phyloP scores from a whole-genome alignment of 2,329 filamentous ascomycete genomes.

The Arthroderma sp. region DNA sequence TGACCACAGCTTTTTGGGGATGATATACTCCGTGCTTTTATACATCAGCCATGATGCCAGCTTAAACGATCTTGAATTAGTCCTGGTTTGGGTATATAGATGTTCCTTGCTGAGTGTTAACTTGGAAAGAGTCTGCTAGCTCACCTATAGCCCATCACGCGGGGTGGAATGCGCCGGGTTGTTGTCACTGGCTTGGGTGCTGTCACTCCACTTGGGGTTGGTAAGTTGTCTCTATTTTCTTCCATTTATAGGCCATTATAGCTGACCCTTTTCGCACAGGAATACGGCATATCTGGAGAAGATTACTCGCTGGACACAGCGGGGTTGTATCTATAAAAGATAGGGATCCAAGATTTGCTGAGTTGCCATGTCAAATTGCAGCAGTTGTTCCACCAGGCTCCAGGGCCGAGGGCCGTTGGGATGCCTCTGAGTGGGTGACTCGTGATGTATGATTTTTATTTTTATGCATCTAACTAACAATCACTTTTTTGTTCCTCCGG shows the following conservation, averaged over 20 bases:
- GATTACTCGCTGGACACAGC: slow-evolving; percentile 65
- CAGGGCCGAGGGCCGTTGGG: slow-evolving; percentile 34
- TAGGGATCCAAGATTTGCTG: slow-evolving; percentile 52
- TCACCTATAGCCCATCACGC: not conserved
- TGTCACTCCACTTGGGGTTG: slow-evolving; percentile 72
- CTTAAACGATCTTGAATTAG: not conserved
- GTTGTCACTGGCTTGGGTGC: slow-evolving; percentile 75
- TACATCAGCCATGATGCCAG: not conserved
- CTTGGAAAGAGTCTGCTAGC: not conserved
- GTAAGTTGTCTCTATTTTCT: slow-evolving; percentile 27
- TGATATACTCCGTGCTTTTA: not conserved
- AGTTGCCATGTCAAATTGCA: slow-evolving; percentile 73
- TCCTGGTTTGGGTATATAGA: not conserved
- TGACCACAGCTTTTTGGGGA: too few species aligned
- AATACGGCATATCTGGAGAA: slow-evolving; percentile 63
- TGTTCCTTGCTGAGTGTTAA: not conserved
- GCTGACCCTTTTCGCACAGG: slow-evolving; percentile 33
- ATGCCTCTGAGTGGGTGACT: slow-evolving; percentile 34
- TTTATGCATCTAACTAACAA: not conserved
- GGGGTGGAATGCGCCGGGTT: slow-evolving; percentile 45
- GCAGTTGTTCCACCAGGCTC: slow-evolving; percentile 59
- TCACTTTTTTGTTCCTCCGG: not conserved
- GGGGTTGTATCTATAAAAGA: slow-evolving; percentile 64
- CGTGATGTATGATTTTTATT: slow-evolving; percentile 27
- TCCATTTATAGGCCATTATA: too few species aligned